Evolutionary conservation across 805 yeast species (phyloP).

Genomic region (Candida ovalis): DNA sequence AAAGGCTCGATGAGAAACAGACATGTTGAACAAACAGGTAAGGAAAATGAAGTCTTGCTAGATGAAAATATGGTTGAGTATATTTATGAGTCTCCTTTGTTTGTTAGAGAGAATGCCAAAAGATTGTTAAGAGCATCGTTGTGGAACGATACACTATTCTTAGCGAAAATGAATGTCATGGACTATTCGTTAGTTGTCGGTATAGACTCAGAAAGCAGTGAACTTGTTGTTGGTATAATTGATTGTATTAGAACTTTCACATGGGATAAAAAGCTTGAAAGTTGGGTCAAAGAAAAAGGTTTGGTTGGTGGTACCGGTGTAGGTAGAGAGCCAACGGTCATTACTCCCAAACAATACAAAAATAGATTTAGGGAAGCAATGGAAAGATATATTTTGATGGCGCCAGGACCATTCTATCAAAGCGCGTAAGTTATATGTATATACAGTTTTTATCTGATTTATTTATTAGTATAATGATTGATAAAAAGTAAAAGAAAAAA

Average conservation of each 20-base stretch:
- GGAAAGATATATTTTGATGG: constrained; percentile 93
- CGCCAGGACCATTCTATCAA: constrained; percentile 57
- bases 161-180: constrained; percentile 98
- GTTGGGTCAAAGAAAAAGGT: constrained; percentile 97
- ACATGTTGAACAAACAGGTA: constrained; percentile 95
- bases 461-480: too few species aligned
- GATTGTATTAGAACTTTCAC: constrained; percentile 94
- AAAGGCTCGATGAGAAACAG: constrained; percentile 98
- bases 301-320: constrained; percentile 76
- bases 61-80: constrained; percentile 99
- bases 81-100: constrained; percentile 92
- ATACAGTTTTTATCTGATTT: neutral
- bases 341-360: constrained; percentile 94
- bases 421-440: neutral
- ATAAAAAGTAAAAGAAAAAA: too few species aligned
- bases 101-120: constrained; percentile 89
- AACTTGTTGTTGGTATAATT: constrained; percentile 88
- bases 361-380: constrained; percentile 94
- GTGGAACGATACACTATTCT: constrained; percentile 91
- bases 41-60: constrained; percentile 85
- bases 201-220: constrained; percentile 64
- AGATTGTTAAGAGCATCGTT: constrained; percentile 79
- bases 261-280: constrained; percentile 97
- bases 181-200: constrained; percentile 96
- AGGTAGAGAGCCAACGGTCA: constrained; percentile 92